These are phyloP conservation scores for Leccinum uliginosum DNA, from an alignment of 768 basidiomycete species.

Conservation along the genomic window DNA sequence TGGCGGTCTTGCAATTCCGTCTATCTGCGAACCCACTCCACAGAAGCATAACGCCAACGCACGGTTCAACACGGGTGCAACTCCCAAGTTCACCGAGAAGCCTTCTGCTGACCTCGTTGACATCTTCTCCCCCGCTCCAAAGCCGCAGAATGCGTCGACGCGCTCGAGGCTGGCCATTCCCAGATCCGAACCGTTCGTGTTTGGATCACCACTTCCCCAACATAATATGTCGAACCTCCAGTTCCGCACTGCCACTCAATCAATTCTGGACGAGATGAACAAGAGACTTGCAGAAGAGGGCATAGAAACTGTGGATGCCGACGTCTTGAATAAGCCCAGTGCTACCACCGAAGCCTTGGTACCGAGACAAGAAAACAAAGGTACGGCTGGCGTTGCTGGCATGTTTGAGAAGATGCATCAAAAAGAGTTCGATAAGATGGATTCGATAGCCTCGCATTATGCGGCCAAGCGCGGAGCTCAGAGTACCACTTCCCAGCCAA, in stretches of 20 bases:
- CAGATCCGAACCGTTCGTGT: slow-evolving; percentile 55
- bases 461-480: slow-evolving; percentile 36
- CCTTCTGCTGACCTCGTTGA: slow-evolving; percentile 33
- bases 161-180: slow-evolving; percentile 22
- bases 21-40: slow-evolving; percentile 20
- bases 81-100: slow-evolving; percentile 25
- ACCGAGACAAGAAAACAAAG: slow-evolving; percentile 19
- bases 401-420: slow-evolving; percentile 60
- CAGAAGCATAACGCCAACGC: slow-evolving; percentile 5
- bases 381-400: slow-evolving; percentile 23
- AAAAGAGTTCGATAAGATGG: slow-evolving; percentile 70
- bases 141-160: slow-evolving; percentile 12
- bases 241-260: slow-evolving; percentile 63
- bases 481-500: slow-evolving; percentile 17
- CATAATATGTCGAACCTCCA: slow-evolving; percentile 60
- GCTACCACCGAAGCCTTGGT: slow-evolving; percentile 3
- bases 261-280: slow-evolving; percentile 82
- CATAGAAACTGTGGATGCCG: slow-evolving; percentile 42
- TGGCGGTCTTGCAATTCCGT: slow-evolving; percentile 25
- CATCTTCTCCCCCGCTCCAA: slow-evolving; percentile 39
- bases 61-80: slow-evolving; percentile 22
- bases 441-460: slow-evolving; percentile 59
- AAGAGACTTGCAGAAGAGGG: slow-evolving; percentile 57
- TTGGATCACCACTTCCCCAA: slow-evolving; percentile 70
- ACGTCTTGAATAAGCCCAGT: slow-evolving; percentile 38